phyloP scores from a whole-genome alignment of 352 stramenopile species.

The Nothophytophthora sp. region DNA sequence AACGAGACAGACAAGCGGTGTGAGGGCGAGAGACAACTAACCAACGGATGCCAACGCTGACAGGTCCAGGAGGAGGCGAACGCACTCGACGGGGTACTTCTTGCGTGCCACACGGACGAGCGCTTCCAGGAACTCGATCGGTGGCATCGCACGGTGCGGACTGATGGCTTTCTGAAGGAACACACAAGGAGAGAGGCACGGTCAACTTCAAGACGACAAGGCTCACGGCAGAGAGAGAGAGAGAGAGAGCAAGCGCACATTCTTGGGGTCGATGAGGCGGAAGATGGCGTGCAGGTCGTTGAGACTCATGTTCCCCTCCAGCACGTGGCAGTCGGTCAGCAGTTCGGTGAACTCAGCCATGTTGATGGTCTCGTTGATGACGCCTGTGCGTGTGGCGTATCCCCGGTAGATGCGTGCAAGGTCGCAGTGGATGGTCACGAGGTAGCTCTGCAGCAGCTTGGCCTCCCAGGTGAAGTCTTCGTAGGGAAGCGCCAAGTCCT shows the following conservation, averaged over 20 bases:
- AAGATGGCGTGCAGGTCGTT: conserved; percentile 48
- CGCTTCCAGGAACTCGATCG: conserved; percentile 66
- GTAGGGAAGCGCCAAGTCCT: conserved; percentile 55
- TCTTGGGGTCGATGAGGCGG: conserved; percentile 48
- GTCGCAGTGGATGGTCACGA: conserved; percentile 71
- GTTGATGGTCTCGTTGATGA: conserved; percentile 45
- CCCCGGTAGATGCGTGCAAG: conserved; percentile 74
- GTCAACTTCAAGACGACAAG: background rate
- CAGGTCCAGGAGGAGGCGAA: too few species aligned
- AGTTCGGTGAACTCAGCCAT: conserved; percentile 61
- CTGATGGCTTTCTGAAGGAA: conserved; percentile 33
- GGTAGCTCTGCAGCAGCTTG: conserved; percentile 74
- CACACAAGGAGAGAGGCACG: background rate
- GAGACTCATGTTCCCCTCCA: conserved; percentile 46
- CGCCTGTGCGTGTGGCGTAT: conserved; percentile 47
- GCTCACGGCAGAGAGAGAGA: background rate
- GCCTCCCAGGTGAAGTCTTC: conserved; percentile 71
- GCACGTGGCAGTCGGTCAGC: conserved; percentile 64
- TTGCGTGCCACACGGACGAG: conserved; percentile 58
- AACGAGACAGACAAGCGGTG: too few species aligned
- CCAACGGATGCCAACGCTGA: background rate
- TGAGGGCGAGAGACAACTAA: background rate
- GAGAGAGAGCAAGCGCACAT: conserved; percentile 13
- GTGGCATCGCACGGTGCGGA: conserved; percentile 44
- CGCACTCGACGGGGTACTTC: conserved; percentile 70